Conservation (phyloP, 495 filamentous ascomycete species). For the Aspergillus sparsus region DNA sequence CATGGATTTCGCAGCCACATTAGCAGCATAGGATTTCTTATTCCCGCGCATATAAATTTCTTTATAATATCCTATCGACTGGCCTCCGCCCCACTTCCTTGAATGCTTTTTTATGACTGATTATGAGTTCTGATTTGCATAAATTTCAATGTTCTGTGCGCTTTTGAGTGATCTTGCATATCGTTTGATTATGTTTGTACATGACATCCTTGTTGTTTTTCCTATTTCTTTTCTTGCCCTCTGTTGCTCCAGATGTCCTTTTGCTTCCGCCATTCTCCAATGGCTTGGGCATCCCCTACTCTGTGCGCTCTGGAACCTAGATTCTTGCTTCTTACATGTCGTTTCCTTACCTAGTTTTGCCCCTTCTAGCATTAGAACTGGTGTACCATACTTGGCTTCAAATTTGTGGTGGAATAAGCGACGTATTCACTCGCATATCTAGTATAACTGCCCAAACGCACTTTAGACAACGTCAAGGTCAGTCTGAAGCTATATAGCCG, state of each 20-base stretch:
- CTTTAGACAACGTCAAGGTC: neutral
- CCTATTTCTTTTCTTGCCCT: constrained; percentile 18
- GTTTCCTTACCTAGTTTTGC: constrained; percentile 20
- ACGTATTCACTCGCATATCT: constrained; percentile 7
- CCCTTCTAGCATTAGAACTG: constrained; percentile 35
- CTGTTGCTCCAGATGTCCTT: neutral
- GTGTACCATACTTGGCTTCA: constrained; percentile 39
- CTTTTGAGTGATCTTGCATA: constrained; percentile 29
- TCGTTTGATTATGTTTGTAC: constrained; percentile 33
- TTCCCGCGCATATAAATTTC: neutral
- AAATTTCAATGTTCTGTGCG: constrained; percentile 8
- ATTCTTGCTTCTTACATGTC: constrained; percentile 25
- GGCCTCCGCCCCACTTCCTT: constrained; percentile 16
- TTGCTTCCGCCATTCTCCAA: neutral
- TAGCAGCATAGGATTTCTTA: neutral
- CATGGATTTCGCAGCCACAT: neutral
- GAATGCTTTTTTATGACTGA: constrained; percentile 20
- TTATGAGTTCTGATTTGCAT: constrained; percentile 25
- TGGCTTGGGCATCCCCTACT: constrained; percentile 18
- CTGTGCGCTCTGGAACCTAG: constrained; percentile 11
- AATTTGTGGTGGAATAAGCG: constrained; percentile 12
- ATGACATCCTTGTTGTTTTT: neutral
- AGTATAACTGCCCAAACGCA: neutral
- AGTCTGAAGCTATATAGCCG: neutral
- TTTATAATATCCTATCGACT: constrained; percentile 17